Percentiles rank a stretch among this genome's conserved stretches.
Evolutionary conservation across 805 yeast genomes (phyloP).

Genomic region (Dipodascus albidus): DNA sequence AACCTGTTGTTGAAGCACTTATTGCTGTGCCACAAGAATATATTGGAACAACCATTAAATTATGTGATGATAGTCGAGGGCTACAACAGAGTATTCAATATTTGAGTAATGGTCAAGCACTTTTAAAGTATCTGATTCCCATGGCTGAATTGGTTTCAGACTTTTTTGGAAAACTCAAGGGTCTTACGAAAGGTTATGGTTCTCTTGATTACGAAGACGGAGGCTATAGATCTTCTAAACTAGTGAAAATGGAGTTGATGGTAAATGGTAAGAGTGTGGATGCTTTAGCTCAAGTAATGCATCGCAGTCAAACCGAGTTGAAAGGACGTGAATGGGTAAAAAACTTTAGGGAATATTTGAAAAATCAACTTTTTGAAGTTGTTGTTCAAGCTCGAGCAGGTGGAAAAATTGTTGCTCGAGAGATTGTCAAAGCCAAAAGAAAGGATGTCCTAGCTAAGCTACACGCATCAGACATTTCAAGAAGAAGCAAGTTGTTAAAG

Average conservation of each 20-base stretch:
- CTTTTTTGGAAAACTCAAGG: conserved; percentile 87
- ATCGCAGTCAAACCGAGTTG: conserved; percentile 58
- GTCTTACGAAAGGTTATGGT: conserved; percentile 85
- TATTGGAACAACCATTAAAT: conserved; percentile 72
- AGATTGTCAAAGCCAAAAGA: conserved; percentile 84
- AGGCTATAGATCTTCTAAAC: conserved; percentile 70
- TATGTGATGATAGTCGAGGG: conserved; percentile 81
- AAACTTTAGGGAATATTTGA: conserved; percentile 65
- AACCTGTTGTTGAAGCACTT: conserved; percentile 82
- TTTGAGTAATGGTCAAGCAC: conserved; percentile 67
- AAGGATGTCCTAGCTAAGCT: conserved; percentile 90
- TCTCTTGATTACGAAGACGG: conserved; percentile 90
- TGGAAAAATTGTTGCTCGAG: conserved; percentile 73
- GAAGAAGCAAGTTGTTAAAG: conserved; percentile 77
- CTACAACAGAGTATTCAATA: conserved; percentile 69
- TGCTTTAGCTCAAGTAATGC: conserved; percentile 87
- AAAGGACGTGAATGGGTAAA: conserved; percentile 76
- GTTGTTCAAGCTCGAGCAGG: conserved; percentile 84
- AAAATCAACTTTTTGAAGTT: conserved; percentile 82
- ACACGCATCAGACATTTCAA: conserved; percentile 86
- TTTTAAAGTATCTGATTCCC: conserved; percentile 72
- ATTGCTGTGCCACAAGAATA: conserved; percentile 89
- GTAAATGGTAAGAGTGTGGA: conserved; percentile 87
- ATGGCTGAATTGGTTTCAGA: conserved; percentile 87
- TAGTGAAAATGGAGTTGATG: conserved; percentile 76